Conservation (phyloP, 345 rosid species). For the Boechera retrofracta region DNA sequence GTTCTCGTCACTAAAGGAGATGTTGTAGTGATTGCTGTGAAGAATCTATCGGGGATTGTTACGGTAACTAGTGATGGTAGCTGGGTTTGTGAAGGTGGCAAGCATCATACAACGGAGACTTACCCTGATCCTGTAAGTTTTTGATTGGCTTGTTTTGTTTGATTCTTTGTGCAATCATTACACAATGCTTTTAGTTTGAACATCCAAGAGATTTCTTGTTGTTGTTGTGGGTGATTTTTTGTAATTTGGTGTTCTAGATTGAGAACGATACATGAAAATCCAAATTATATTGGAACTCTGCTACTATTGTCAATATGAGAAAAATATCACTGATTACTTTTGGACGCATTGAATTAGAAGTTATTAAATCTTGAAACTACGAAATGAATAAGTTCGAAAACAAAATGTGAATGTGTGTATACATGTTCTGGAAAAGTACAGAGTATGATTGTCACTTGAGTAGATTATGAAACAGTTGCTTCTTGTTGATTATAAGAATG, state of each 20-base stretch:
- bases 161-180: not conserved
- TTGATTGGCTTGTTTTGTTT: not conserved
- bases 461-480: not conserved
- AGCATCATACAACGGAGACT: conserved; percentile 50
- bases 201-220: not conserved
- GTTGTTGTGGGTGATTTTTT: not conserved
- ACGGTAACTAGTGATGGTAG: conserved; percentile 69
- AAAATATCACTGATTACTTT: not conserved
- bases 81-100: conserved; percentile 70
- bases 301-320: not conserved
- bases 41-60: conserved; percentile 73
- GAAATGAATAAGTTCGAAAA: not conserved
- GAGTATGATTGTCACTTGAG: not conserved
- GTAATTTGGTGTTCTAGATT: not conserved
- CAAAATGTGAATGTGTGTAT: not conserved
- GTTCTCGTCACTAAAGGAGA: conserved; percentile 79
- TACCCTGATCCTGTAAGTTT: conserved; percentile 77
- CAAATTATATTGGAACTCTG: not conserved
- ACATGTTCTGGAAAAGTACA: not conserved
- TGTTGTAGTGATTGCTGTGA: conserved; percentile 72
- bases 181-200: not conserved
- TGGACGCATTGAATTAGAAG: not conserved
- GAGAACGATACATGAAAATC: not conserved
- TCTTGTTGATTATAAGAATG: not conserved
- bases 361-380: not conserved